A percentile compares a stretch with the other conserved stretches of the same genome.
Evolutionary conservation across 306 rosid genomes (phyloP).

Genomic region (Comarum palustre): DNA sequence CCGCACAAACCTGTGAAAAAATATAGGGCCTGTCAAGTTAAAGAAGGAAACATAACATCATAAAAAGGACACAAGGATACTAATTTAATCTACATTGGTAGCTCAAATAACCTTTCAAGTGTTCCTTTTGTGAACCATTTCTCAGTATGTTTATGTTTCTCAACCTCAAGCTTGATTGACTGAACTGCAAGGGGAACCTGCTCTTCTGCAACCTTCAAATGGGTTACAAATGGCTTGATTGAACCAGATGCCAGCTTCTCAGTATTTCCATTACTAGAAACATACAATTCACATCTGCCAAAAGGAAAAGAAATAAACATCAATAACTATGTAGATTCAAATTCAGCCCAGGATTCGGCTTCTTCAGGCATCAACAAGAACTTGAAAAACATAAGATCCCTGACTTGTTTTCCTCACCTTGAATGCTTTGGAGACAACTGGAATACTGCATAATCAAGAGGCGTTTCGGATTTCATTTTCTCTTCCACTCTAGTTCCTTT

Average conservation of each 20-base stretch:
- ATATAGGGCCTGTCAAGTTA: conserved; percentile 15
- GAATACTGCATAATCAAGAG: conserved; percentile 84
- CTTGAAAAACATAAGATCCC: conserved; percentile 17
- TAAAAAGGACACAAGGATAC: background rate
- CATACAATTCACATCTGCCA: conserved; percentile 80
- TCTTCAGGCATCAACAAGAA: conserved; percentile 10
- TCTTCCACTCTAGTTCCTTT: conserved; percentile 27
- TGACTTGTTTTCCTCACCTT: conserved; percentile 43
- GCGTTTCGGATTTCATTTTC: conserved; percentile 85
- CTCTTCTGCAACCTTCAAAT: conserved; percentile 84
- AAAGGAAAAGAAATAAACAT: conserved; percentile 13
- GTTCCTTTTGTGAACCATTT: conserved; percentile 96
- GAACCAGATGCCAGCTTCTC: conserved; percentile 91
- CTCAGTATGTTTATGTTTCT: conserved; percentile 53
- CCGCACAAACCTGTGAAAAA: conserved; percentile 75
- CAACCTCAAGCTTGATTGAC: conserved; percentile 77
- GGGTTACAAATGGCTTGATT: conserved; percentile 77
- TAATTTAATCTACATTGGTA: conserved; percentile 5
- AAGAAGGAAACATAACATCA: conserved; percentile 17
- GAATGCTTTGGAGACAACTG: conserved; percentile 90
- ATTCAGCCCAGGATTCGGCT: background rate
- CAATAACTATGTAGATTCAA: conserved; percentile 9
- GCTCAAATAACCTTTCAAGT: conserved; percentile 67
- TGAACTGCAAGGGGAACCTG: conserved; percentile 68
- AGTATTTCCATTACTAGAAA: conserved; percentile 63